Base-by-base conservation (phyloP, 768 basidiomycete genomes). In the Russula dissimulans region DNA sequence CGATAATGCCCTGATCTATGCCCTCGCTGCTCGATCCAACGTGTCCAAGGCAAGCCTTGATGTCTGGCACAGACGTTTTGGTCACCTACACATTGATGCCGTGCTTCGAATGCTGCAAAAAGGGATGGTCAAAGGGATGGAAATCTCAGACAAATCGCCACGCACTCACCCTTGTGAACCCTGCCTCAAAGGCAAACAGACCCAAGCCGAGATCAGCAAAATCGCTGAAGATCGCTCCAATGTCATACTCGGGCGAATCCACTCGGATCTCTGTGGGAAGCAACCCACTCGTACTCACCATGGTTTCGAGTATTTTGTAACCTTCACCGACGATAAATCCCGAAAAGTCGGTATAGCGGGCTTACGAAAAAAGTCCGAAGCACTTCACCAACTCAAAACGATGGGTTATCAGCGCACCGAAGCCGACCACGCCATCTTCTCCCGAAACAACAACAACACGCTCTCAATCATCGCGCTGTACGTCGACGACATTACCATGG, bases 181-280 rank as follows among this genome's bases (percentile, higher is more conserved):
- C 5, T 68, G 68, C 51, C 60, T 69, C 5, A 31, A 66, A 31
- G 69, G 69, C 9, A 72, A 71, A 50, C 69, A 70, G 42, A 26
- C 65, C 0, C 50, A 57, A 3, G 34, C 55, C 11, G 41, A 55
- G 1, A 65, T 68, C 36, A 63, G 57, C 1, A 59, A 65, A 7
- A 11, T 8, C 54, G 60, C 49, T 4, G 18, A 26, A 0, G 45
- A 29, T n/a, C 41, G 17, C 41, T 43, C 31, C 2, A 39, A 48
- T 3, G 18, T 17, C 9, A 10, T 41, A 34, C 55, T 50, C n/a
- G 10, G 61, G 18, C 38, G 49, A 14, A 14, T 65, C 6, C 68
- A 64, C 53, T 63, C 58, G 0, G 68, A 71, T 34, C n/a, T 71
- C 1, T 70, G 66, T 43, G 64, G 70, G 2, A 65, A 65, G 3